Evolutionary conservation across 768 basidiomycete species (phyloP), one percentile per base, ranked within the genome.

Genomic region (Dacryopinax primogenitus): DNA sequence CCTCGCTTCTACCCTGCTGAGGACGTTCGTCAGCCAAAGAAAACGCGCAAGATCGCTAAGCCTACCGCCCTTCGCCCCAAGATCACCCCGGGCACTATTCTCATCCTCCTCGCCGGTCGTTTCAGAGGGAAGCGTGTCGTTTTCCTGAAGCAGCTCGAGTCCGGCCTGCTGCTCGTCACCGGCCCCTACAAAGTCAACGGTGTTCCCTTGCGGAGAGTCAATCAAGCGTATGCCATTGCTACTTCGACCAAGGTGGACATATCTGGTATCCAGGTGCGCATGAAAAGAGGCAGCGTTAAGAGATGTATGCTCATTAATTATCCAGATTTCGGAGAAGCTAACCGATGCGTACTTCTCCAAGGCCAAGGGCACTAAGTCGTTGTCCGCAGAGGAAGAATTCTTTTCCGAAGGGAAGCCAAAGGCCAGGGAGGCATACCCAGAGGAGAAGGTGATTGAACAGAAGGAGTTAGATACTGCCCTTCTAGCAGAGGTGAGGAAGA

Each of bases 101-200:
- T 99, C 70, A 97, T 99, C 78, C 81, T 99, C 71, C 86, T 99
- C 72, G 95, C 96, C 67, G 96, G 96, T 73, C 90, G 93, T 74
- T 98, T 91, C 90, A 82, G 90, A 70, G 95, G 95, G 69, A 98
- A 98, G 85, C 86, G 96, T 64, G 96, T 99, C 69, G 93, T 99
- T 66, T 95, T 92, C 79, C 81, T 99, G 80, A 96, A 96, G 84
- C 92, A 94, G 81, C 79, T 98, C 76, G 83, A 83, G 71, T 88
- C 88, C 68, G 96, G 96, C 64, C 78, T 99, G 73, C 78, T 99
- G 73, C 82, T 99, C 78, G 92, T 99, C 72, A 92, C 94, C 37
- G 96, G 96, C 65, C 96, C 96, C 61, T 97, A 85, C 85, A 95
- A 92, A 83, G 76, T 98, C 76, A 99, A 99, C 78, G 96, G 96